A percentile compares a stretch with the other conserved stretches of the same genome.
Conservation (phyloP, 2,329 filamentous ascomycete genomes). For the Penicillium aurantiogriseum region DNA sequence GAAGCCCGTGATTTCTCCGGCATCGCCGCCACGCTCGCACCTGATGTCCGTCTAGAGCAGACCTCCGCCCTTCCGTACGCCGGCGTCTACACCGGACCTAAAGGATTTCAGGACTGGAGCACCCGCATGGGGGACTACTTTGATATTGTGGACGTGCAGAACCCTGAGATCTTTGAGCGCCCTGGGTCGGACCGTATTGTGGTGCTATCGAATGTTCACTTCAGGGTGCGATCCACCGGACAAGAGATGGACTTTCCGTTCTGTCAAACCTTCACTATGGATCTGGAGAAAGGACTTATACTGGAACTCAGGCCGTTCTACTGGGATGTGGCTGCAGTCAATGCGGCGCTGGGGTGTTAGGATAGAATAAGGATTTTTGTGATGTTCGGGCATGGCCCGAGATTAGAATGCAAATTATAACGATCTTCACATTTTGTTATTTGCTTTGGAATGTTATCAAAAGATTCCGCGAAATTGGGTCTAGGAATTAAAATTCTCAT, state of each 20-base stretch:
- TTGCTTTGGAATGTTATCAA: neutral
- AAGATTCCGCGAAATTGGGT: neutral
- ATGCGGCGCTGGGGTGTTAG: neutral
- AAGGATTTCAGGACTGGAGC: too few relatives aligned
- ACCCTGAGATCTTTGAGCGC: too few relatives aligned
- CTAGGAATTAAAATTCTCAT: neutral
- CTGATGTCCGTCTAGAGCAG: too few relatives aligned
- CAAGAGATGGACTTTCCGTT: neutral
- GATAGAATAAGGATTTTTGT: neutral
- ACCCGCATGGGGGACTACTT: too few relatives aligned
- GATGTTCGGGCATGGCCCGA: too few relatives aligned
- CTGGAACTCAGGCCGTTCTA: neutral
- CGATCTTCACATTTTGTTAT: neutral
- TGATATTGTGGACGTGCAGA: too few relatives aligned
- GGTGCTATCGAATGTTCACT: too few relatives aligned
- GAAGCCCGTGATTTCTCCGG: too few relatives aligned
- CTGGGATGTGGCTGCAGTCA: neutral
- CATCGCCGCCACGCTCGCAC: too few relatives aligned
- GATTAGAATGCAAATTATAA: neutral
- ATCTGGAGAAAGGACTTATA: neutral
- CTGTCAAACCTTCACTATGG: neutral
- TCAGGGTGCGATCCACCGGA: neutral
- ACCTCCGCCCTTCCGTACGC: too few relatives aligned
- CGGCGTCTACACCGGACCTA: too few relatives aligned
- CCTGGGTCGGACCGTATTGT: too few relatives aligned